Base-by-base conservation (phyloP, 495 filamentous ascomycete genomes). In the Trypethelium eluteriae region DNA sequence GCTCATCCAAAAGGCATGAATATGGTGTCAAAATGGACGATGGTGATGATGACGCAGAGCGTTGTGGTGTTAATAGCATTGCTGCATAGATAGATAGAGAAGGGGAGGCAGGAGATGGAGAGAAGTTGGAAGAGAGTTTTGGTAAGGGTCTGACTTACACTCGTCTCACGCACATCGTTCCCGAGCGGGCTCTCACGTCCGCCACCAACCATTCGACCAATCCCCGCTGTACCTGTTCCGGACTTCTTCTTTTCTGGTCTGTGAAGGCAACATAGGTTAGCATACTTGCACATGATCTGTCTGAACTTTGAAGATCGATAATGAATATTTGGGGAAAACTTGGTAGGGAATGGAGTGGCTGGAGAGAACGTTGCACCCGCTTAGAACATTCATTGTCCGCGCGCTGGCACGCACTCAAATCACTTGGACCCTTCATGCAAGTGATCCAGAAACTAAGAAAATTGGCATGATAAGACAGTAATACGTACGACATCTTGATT, bases 401-500 rank as follows among this genome's bases (percentile, higher is more conserved):
- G 6, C 14, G 41, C 25, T 25, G 25, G 25, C 1, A 25, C 25
- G 25, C 25, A 25, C 25, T 25, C 25, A 25, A 25, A 25, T 53
- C 41, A 46, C 41, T 9, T 46, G 16, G 41, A 5, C 49, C n/a
- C n/a, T 53, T 18, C 10, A 53, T 16, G 10, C 5, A 16, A 18
- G 9, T 16, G 49, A 14, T 11, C 14, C 7, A 59, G 32, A 36
- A 59, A 35, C 25, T 25, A 36, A 18, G 7, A 36, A 18, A 59
- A 7, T 36, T 35, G 5, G 32, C 7, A 7, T 11, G 36, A 12
- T 14, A 36, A 36, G 32, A 59, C 64, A 63, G 59, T 66, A 70
- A 67, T 57, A 87, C 87, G 84, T 79, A 89, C 87, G 87, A 89
- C 70, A 79, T 85, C 78, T 88, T 89, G 67, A 88, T 82, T 57